Evolutionary conservation across 1,284 basidiomycete species (phyloP), one percentile per base, ranked within the genome.

Genomic region (Heimioporus retisporus): DNA sequence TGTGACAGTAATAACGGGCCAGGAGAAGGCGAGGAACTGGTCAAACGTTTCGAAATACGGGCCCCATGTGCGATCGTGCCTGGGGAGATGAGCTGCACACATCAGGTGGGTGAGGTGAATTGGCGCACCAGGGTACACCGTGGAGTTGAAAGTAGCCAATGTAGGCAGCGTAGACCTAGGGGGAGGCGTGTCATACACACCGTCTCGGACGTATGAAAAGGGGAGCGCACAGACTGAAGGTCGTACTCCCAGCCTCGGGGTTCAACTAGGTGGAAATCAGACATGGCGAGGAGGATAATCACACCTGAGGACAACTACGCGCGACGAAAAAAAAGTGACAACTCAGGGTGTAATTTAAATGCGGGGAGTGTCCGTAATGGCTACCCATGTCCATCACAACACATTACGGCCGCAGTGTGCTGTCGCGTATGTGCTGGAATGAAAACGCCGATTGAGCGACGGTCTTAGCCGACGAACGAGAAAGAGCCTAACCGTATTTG

Each of bases 61-160:
- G 5, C 92, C 92, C 93, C 94, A 96, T 55, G 92, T 89, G 65
- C 90, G 88, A 68, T 95, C 91, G 71, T 91, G 92, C 92, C 92
- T 93, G 48, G 2, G 63, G 44, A 11, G 48, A 28, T 44, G 35
- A 40, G 35, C 35, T 40, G 35, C 35, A 40, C 42, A 13, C 31
- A 66, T 70, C 40, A 68, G 63, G 18, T n/a, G 40, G 25, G 42
- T 25, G 42, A 14, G 54, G n/a, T 1, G 5, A 5, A 3, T 16
- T 18, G 23, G 54, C 86, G 69, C 73, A 93, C 94, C 94, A 96
- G 63, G 90, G 86, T 59, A 94, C 81, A 68, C 85, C 86, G 70
- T 93, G 85, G 14, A 88, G 79, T 75, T 96, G 93, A 74, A 96
- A 96, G 74, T 93, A 85, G 3, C 93, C 93, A 80, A 96, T 90